Evolutionary conservation across 2,329 filamentous ascomycete species (phyloP).

Genomic region (Talaromyces sp.): DNA sequence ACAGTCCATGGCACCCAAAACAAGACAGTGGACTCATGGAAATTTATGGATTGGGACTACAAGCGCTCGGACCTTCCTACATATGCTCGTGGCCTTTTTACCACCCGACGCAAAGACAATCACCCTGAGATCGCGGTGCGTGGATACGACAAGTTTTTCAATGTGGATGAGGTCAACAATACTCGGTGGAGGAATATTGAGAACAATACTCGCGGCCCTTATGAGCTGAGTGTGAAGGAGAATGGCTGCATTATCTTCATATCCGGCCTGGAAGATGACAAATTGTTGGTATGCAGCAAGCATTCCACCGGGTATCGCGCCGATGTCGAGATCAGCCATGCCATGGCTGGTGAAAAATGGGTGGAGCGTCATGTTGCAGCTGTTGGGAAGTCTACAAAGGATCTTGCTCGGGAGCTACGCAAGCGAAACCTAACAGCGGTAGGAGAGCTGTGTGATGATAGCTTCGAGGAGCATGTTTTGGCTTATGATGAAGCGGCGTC

Average conservation of each 20-base stretch:
- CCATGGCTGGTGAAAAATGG: constrained; percentile 78
- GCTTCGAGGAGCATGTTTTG: constrained; percentile 95
- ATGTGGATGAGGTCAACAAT: constrained; percentile 76
- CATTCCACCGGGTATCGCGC: constrained; percentile 85
- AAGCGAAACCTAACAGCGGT: constrained; percentile 89
- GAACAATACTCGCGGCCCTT: constrained; percentile 76
- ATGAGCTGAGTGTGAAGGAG: constrained; percentile 95
- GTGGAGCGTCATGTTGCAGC: constrained; percentile 76
- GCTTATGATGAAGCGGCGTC: constrained; percentile 81
- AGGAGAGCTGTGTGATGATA: constrained; percentile 93
- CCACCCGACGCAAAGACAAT: constrained; percentile 67
- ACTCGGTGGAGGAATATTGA: constrained; percentile 84
- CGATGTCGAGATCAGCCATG: constrained; percentile 77
- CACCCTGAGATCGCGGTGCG: constrained; percentile 78
- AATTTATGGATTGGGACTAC: constrained; percentile 94
- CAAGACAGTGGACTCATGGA: constrained; percentile 84
- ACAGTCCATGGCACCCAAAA: constrained; percentile 65
- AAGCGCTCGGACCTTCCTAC: constrained; percentile 84
- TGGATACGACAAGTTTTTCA: constrained; percentile 99
- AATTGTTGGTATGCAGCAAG: constrained; percentile 96
- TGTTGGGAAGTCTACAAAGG: constrained; percentile 75
- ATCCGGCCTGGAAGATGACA: constrained; percentile 84
- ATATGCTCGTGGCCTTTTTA: constrained; percentile 92
- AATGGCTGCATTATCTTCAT: constrained; percentile 99
- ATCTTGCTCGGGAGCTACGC: constrained; percentile 76